Evolutionary conservation across 768 basidiomycete genomes (phyloP).

Genomic region (Peribolospora kevripleyi): DNA sequence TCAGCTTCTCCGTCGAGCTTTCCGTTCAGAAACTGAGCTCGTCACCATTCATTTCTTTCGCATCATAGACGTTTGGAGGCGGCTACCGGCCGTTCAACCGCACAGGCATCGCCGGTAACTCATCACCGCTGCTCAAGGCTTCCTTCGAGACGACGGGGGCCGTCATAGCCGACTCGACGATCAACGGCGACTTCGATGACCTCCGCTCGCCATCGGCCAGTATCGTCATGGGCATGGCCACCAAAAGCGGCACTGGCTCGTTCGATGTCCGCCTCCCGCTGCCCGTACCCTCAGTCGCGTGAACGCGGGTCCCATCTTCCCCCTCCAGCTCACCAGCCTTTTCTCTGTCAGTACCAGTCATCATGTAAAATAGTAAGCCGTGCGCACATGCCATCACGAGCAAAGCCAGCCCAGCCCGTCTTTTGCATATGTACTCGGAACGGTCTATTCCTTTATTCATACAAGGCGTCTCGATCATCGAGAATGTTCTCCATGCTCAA

Average conservation of each 20-base stretch:
- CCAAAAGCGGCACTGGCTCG: conserved; percentile 72
- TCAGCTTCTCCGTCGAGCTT: neutral
- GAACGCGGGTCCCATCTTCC: conserved; percentile 4
- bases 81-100: conserved; percentile 97
- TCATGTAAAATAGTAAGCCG: too few species aligned
- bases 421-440: too few species aligned
- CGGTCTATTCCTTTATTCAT: too few species aligned
- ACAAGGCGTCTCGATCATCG: too few species aligned
- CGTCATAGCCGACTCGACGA: conserved; percentile 79
- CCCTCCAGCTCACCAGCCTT: neutral
- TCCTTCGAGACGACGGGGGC: conserved; percentile 89
- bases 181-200: conserved; percentile 88
- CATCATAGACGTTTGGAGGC: conserved; percentile 70
- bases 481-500: too few species aligned
- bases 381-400: too few species aligned
- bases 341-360: too few species aligned
- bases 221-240: conserved; percentile 72
- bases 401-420: too few species aligned
- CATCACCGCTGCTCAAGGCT: conserved; percentile 89
- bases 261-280: conserved; percentile 38
- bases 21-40: neutral
- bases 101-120: conserved; percentile 70
- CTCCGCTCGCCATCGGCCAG: conserved; percentile 69
- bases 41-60: neutral
- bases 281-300: too few species aligned